Evolutionary conservation across 352 stramenopile genomes (phyloP), one percentile per base, ranked within the genome.

Genomic region (Globisporangium apiculatum): DNA sequence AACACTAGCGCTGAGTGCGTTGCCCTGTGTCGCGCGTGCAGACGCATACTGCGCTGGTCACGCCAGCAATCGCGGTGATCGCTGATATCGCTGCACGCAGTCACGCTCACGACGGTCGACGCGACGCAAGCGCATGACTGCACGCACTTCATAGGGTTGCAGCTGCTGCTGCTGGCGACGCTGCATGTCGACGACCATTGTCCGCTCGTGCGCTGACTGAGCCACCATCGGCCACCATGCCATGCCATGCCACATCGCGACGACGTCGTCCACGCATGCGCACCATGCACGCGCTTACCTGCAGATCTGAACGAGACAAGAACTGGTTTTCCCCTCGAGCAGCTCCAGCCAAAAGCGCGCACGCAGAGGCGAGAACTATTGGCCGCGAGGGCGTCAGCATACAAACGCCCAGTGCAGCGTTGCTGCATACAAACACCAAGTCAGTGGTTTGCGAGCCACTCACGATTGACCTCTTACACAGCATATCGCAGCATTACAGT

Each of bases 301-400:
- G 73, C 71, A 83, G 78, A 86, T 73, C 75, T 74, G 75, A 86
- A 86, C 75, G 75, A 86, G 75, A 86, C 73, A 86, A 86, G 80
- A 90, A 90, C 78, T 90, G 80, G 64, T 66, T 67, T 62, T 55
- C 58, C 40, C 37, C 45, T 17, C 42, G 8, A 53, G 53, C 45
- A 41, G 46, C 61, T 59, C 64, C 48, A 55, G 43, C 61, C 48
- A 65, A 48, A 11, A 41, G 18, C 60, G 45, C 45, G 17, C 45
- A n/a, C 11, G 53, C 60, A 67, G 48, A 62, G 17, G 60, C 56
- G 53, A 66, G 86, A 90, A 90, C 74, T 90, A 90, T 90, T 90
- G 79, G 79, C 77, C 77, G 75, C 59, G 79, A 73, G 80, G 75
- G 75, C 75, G 61, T 66, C 71, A 79, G 55, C 55, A 88, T 88